Evolutionary conservation across 371 early-diverging fungal species (phyloP).

Genomic region (Batkoa obscura): DNA sequence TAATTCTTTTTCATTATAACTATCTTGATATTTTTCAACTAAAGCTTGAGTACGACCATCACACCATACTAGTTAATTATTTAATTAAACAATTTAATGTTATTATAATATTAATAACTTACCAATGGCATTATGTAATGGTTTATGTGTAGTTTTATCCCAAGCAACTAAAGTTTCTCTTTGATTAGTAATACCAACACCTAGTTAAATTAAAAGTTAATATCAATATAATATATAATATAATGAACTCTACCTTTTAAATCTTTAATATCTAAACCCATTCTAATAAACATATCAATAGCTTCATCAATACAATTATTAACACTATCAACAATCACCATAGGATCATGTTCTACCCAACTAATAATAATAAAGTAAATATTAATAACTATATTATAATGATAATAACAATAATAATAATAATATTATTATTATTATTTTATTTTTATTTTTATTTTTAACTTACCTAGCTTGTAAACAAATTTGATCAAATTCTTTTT

Average conservation of each 20-base stretch:
- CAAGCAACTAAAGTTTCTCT: constrained; percentile 87
- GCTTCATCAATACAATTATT: constrained; percentile 47
- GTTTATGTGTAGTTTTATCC: constrained; percentile 65
- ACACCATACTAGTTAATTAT: constrained; percentile 50
- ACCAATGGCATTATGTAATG: constrained; percentile 64
- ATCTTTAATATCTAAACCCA: constrained; percentile 31
- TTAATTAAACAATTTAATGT: not conserved
- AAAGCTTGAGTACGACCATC: constrained; percentile 67
- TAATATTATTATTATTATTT: constrained; percentile 3
- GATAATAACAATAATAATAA: not conserved
- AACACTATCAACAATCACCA: constrained; percentile 49
- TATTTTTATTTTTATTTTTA: not conserved
- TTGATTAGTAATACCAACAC: constrained; percentile 89
- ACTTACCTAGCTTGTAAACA: constrained; percentile 61
- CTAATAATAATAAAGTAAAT: constrained; percentile 13
- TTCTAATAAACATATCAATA: constrained; percentile 35
- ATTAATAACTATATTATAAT: not conserved
- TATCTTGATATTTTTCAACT: constrained; percentile 36
- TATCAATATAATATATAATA: too few relatives aligned
- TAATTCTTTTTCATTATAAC: constrained; percentile 11
- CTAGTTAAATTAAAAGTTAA: constrained; percentile 11
- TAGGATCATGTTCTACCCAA: constrained; percentile 86
- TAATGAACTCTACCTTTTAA: constrained; percentile 26
- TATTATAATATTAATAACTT: constrained; percentile 8
- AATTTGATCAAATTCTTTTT: constrained; percentile 63